A percentile compares a stretch with the other conserved stretches of the same genome.
phyloP scores from a whole-genome alignment of 306 rosid species.

The Lathyrus oleraceus region DNA sequence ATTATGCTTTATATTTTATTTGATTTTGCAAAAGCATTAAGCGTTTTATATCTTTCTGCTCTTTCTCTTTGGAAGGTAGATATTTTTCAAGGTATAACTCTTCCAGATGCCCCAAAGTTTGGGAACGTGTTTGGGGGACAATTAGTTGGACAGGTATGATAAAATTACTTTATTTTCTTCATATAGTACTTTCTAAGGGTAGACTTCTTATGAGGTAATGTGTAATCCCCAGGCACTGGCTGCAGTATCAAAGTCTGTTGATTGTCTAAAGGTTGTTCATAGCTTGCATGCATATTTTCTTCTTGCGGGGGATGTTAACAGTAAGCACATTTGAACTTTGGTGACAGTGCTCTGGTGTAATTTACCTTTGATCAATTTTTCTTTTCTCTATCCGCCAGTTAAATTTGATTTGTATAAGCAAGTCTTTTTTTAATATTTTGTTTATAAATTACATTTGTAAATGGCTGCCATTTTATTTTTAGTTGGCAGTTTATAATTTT shows the following conservation, averaged over 20 bases:
- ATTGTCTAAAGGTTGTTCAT: conserved; percentile 79
- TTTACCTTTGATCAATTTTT: conserved; percentile 8
- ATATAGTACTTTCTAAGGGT: conserved; percentile 17
- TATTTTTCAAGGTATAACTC: conserved; percentile 83
- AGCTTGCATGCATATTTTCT: conserved; percentile 91
- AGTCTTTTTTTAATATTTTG: neutral
- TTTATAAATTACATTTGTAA: conserved; percentile 20
- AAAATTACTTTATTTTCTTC: conserved; percentile 30
- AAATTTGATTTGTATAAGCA: conserved; percentile 4
- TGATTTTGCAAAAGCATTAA: no score
- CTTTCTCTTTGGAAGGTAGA: conserved; percentile 59
- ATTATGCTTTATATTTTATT: conserved; percentile 15
- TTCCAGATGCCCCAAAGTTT: conserved; percentile 73
- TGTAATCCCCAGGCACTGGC: conserved; percentile 78
- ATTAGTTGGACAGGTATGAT: conserved; percentile 80
- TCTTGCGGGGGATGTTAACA: conserved; percentile 77
- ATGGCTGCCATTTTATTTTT: neutral
- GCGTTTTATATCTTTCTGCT: neutral
- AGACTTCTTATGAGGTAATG: conserved; percentile 32
- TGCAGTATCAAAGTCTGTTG: conserved; percentile 97
- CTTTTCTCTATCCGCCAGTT: conserved; percentile 21
- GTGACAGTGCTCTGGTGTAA: conserved; percentile 19
- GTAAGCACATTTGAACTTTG: conserved; percentile 56
- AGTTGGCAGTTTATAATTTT: conserved; percentile 5
- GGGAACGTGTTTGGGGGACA: conserved; percentile 97